Base-by-base conservation (phyloP, 139 green algal species). In the Desmodesmus armatus region DNA sequence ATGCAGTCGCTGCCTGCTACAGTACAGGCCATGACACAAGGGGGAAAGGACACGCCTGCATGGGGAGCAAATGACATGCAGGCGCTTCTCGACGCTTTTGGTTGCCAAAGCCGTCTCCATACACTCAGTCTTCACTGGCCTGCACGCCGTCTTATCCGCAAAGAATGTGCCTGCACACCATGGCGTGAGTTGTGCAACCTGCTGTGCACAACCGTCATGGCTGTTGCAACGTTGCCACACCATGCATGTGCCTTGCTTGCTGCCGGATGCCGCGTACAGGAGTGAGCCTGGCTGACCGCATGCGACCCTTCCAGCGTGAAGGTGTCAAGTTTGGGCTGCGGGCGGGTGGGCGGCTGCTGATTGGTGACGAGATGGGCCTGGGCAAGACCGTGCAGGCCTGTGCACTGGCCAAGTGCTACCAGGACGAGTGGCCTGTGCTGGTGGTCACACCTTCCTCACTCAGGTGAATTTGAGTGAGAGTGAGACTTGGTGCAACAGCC, bases 321-420 rank as follows among this genome's bases (percentile, higher is more conserved):
- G 95, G 95, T 9, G 91, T 98, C n/a, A 77, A 86, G 69, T 97
- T 96, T 87, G 93, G 83, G 23, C 90, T 98, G 41, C 58, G 71
- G 6, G 87, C 83, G 0, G 95, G 95, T 17, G 95, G 95, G 3
- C 74, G 95, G 21, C 90, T 91, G 23, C 90, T 98, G 58, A 90
- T 98, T 7, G 94, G 90, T 21, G 86, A 91, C 40, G 88, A 92
- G 74, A 94, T 93, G 88, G 88, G 90, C 29, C 82, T 96, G 43
- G 95, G 94, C 47, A 98, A 98, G 89, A 97, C 94, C 21, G 92
- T 97, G 67, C 93, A 94, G 87, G 92, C 87, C 23, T 88, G 92
- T n/a, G 91, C 90, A 23, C 47, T 96, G 47, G 77, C 93, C n/a
- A 84, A 76, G 49, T 93, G 88, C 69, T 98, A 95, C 85, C 51